Evolutionary conservation across 2,329 filamentous ascomycete genomes (phyloP).

Genomic region (Cordyceps tenuipes): DNA sequence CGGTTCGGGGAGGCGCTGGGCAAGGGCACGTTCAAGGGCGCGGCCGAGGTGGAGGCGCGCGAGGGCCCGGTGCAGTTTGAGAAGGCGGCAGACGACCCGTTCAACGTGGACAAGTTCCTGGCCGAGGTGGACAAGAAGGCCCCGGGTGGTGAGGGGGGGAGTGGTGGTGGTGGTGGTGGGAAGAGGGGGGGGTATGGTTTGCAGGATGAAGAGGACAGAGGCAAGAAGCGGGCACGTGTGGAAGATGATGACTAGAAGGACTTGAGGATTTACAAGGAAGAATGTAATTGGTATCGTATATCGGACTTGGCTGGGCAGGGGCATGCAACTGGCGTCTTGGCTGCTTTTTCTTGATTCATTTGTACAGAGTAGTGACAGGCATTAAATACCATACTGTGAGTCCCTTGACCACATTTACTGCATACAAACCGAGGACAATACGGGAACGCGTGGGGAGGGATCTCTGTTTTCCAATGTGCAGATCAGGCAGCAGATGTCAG

Average conservation of each 20-base stretch:
- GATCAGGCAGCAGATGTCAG: no score
- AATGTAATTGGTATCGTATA: neutral
- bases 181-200: constrained; percentile 74
- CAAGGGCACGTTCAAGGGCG: constrained; percentile 83
- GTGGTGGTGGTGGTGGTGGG: neutral
- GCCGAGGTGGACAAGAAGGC: constrained; percentile 61
- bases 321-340: constrained; percentile 7
- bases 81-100: constrained; percentile 76
- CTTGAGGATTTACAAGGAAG: neutral
- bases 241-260: constrained; percentile 43
- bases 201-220: constrained; percentile 53
- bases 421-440: no score
- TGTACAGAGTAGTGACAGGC: neutral
- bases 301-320: neutral
- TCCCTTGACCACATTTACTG: neutral
- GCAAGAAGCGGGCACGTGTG: constrained; percentile 66
- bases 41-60: constrained; percentile 71
- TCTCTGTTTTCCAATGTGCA: no score
- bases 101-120: constrained; percentile 91
- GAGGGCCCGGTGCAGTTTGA: constrained; percentile 96
- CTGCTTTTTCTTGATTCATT: neutral
- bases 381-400: neutral
- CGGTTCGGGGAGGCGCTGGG: constrained; percentile 82
- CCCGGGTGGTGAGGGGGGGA: constrained; percentile 20
- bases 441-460: no score